These are phyloP conservation scores for Erysimum cheiranthoides DNA, from an alignment of 345 rosid species.

Conservation along the genomic window DNA sequence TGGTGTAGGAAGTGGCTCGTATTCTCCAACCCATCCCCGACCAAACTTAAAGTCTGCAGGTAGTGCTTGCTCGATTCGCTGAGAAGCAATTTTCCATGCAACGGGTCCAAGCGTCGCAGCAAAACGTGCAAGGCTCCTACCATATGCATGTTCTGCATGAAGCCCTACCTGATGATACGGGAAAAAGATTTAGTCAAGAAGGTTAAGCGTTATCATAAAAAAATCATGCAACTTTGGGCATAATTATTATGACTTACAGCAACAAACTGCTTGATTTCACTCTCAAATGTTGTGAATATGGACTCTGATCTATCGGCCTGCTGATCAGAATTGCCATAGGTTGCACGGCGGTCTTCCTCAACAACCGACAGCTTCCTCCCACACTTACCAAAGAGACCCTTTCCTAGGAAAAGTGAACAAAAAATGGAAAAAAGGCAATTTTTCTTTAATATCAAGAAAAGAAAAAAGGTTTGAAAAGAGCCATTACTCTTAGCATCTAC, in stretches of 20 bases:
- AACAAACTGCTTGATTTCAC: slow-evolving; percentile 80
- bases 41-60: slow-evolving; percentile 78
- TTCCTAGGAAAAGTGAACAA: slow-evolving; percentile 52
- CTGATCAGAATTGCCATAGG: slow-evolving; percentile 60
- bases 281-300: slow-evolving; percentile 81
- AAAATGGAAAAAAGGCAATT: too few relatives aligned
- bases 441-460: not conserved
- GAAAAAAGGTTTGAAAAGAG: not conserved
- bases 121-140: slow-evolving; percentile 86
- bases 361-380: slow-evolving; percentile 56
- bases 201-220: slow-evolving; percentile 16
- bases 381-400: slow-evolving; percentile 57
- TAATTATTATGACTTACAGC: slow-evolving; percentile 61
- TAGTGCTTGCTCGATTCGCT: slow-evolving; percentile 73
- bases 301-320: slow-evolving; percentile 58
- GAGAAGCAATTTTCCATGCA: slow-evolving; percentile 86
- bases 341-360: slow-evolving; percentile 74
- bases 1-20: slow-evolving; percentile 88
- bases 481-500: too few relatives aligned
- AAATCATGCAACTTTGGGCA: not conserved
- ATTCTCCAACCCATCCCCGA: slow-evolving; percentile 91
- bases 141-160: slow-evolving; percentile 81
- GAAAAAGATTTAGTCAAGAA: slow-evolving; percentile 27
- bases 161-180: slow-evolving; percentile 72
- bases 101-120: slow-evolving; percentile 84